Evolutionary conservation across 2,329 filamentous ascomycete species (phyloP), one percentile per base, ranked within the genome.

Genomic region (Ilyonectria destructans): DNA sequence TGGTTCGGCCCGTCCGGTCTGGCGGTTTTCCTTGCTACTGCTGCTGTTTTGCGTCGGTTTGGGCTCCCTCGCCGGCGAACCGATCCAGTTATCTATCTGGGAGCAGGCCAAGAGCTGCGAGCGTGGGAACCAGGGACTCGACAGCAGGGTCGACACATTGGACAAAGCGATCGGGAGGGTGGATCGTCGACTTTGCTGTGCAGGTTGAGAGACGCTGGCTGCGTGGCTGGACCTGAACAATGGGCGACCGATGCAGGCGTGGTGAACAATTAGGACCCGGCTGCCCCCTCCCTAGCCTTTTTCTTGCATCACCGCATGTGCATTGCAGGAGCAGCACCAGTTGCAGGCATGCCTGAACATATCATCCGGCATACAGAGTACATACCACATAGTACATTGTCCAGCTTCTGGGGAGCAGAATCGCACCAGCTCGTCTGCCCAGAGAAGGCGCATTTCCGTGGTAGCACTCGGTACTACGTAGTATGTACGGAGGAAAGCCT

Each of bases 301-400:
- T 45, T 59, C 49, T 45, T 74, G 72, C 72, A 75, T 73, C 62
- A 66, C 45, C 67, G 69, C 69, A 71, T 64, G 23, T 71, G 64
- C 67, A 70, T 62, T 71, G 70, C 69, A 74, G 54, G 65, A 72
- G 62, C 66, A 62, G 56, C 63, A 62, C 55, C 57, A 65, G 29
- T 33, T 61, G 46, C 33, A 31, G 58, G 17, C 29, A 51, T 59
- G 29, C 45, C 29, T 56, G 23, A 48, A 26, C 23, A 46, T 60
- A 54, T 37, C 43, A 48, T 33, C 19, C 13, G 55, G 40, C 26
- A n/a, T 54, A 21, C 17, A n/a, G 19, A 26, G 26, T 26, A 40
- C 13, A 40, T 40, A 40, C 17, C 35, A 13, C 37, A 6, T n/a
- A 17, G 40, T 17, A 8, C 8, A 43, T 43, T 35, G 19, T 52